Conservation (phyloP, 2,329 filamentous ascomycete genomes). For the Amylocarpus encephaloides region DNA sequence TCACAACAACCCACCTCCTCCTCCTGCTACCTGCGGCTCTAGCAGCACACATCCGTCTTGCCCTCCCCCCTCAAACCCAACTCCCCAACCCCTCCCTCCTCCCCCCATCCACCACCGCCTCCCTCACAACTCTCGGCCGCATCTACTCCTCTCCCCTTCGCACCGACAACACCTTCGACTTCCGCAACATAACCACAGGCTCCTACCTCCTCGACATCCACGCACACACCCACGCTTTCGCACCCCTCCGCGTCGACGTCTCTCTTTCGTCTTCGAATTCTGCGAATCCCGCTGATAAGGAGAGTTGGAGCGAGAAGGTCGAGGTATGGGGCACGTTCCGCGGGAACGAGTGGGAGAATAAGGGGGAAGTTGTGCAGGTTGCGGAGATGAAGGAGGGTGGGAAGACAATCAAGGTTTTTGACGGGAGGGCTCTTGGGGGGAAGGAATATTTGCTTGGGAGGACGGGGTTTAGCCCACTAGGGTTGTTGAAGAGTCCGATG, state of each 20-base stretch:
- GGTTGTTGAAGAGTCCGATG: constrained; percentile 90
- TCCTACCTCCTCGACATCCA: constrained; percentile 81
- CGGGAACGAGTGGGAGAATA: constrained; percentile 85
- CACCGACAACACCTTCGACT: constrained; percentile 64
- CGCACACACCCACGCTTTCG: constrained; percentile 67
- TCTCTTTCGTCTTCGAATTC: constrained; percentile 1
- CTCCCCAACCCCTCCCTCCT: constrained; percentile 37
- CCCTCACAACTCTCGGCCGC: constrained; percentile 52
- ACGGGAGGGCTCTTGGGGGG: constrained; percentile 40
- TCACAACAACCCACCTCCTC: constrained; percentile 32
- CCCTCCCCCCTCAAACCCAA: constrained; percentile 22
- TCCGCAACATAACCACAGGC: constrained; percentile 62
- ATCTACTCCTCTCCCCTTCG: constrained; percentile 57
- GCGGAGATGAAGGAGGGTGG: constrained; percentile 32
- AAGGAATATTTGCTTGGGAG: constrained; percentile 77
- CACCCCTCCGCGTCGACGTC: constrained; percentile 75
- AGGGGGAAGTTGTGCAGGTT: constrained; percentile 55
- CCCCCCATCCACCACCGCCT: constrained; percentile 54
- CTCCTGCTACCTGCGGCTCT: constrained; percentile 34
- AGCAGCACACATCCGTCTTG: constrained; percentile 27
- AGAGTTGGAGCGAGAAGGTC: constrained; percentile 38
- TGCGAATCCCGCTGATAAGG: constrained; percentile 24
- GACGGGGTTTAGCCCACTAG: constrained; percentile 68
- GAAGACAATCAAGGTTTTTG: constrained; percentile 22
- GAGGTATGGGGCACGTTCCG: constrained; percentile 78